phyloP scores from a whole-genome alignment of 1,284 basidiomycete species.

The Inonotus hispidus region DNA sequence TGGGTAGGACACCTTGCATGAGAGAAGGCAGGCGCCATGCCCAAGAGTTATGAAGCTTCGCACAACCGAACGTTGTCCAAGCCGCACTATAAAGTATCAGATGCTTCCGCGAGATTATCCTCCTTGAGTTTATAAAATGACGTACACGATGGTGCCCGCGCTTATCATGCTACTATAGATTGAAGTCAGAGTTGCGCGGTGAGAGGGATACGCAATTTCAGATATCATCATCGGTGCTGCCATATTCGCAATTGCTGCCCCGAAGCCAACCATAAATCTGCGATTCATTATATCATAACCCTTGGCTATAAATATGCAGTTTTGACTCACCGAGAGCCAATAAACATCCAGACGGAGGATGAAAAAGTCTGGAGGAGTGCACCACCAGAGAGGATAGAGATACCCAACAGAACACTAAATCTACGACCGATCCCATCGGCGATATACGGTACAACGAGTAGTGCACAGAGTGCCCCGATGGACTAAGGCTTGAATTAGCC shows the following conservation, averaged over 20 bases:
- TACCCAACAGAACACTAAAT: conserved; percentile 50
- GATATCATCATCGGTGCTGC: conserved; percentile 60
- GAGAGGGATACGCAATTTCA: conserved; percentile 70
- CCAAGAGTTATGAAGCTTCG: conserved; percentile 59
- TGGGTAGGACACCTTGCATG: conserved; percentile 57
- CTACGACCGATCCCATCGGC: conserved; percentile 66
- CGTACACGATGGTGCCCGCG: conserved; percentile 64
- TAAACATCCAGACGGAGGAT: conserved; percentile 74
- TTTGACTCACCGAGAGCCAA: conserved; percentile 55
- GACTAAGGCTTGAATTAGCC: not conserved
- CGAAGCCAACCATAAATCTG: conserved; percentile 74
- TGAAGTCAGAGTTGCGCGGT: conserved; percentile 68
- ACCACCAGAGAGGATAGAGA: conserved; percentile 55
- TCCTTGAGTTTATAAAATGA: conserved; percentile 19
- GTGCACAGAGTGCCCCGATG: conserved; percentile 58
- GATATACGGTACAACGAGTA: conserved; percentile 65
- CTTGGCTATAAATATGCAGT: not conserved
- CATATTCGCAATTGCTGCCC: conserved; percentile 66
- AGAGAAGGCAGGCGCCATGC: conserved; percentile 71
- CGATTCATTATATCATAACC: not conserved
- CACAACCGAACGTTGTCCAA: conserved; percentile 72
- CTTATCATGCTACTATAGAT: conserved; percentile 79
- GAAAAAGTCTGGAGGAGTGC: conserved; percentile 68
- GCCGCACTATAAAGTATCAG: conserved; percentile 44
- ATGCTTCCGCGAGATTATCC: conserved; percentile 1